phyloP scores from a whole-genome alignment of 345 rosid species.

The Arabis alpina region DNA sequence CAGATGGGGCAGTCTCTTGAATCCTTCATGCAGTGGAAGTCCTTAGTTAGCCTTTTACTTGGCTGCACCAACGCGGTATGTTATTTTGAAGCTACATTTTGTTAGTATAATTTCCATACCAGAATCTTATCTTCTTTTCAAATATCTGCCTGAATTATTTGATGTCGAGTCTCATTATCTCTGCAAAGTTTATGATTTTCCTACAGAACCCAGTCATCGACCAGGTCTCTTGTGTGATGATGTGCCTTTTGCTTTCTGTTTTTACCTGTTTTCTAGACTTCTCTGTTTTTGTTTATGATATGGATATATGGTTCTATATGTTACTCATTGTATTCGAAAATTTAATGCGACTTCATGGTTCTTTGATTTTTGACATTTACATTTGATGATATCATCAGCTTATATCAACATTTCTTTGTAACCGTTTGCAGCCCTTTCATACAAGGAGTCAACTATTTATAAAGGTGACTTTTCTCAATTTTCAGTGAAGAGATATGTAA shows the following conservation, averaged over 20 bases:
- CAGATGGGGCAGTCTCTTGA: constrained; percentile 99
- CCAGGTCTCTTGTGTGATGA: background rate
- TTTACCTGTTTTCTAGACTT: background rate
- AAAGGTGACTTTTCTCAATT: constrained; percentile 53
- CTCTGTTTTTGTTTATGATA: constrained; percentile 6
- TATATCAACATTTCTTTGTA: background rate
- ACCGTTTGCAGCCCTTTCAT: constrained; percentile 74
- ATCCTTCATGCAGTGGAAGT: constrained; percentile 92
- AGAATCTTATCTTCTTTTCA: background rate
- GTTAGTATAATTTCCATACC: background rate
- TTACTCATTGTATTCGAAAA: background rate
- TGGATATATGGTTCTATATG: background rate
- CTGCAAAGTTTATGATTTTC: background rate
- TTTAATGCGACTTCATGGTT: background rate
- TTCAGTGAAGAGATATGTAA: background rate
- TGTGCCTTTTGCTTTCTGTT: background rate
- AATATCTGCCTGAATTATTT: background rate
- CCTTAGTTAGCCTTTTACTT: constrained; percentile 80
- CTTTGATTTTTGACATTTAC: constrained; percentile 22
- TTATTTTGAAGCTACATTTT: constrained; percentile 20
- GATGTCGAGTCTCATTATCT: background rate
- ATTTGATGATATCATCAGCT: background rate
- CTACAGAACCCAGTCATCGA: background rate
- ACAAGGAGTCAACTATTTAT: constrained; percentile 79
- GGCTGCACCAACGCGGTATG: constrained; percentile 93